phyloP scores from a whole-genome alignment of 1,284 basidiomycete species.

The Melampsora occidentalis region DNA sequence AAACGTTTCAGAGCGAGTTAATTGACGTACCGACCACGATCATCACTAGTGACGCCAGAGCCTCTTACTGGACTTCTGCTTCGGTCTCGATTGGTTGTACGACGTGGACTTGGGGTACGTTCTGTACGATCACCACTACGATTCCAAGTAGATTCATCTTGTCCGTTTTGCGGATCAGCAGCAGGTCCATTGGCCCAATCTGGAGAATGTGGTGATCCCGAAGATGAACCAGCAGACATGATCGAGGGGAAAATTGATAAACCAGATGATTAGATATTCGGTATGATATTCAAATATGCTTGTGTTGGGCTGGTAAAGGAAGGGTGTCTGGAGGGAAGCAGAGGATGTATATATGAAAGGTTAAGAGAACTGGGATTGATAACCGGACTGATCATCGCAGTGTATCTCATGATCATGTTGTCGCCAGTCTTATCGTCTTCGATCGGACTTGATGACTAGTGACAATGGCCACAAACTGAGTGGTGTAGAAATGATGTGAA shows the following conservation, averaged over 20 bases:
- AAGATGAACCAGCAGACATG: background rate
- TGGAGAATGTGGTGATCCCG: constrained; percentile 4
- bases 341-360: background rate
- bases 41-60: constrained; percentile 3
- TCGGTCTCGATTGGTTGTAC: constrained; percentile 12
- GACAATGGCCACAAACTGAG: no score
- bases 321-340: background rate
- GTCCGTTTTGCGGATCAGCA: constrained; percentile 9
- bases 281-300: background rate
- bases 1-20: background rate
- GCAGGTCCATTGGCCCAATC: constrained; percentile 44
- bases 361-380: background rate
- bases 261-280: background rate
- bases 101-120: constrained; percentile 21
- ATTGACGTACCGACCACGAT: constrained; percentile 36
- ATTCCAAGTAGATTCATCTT: background rate
- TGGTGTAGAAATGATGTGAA: no score
- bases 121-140: background rate
- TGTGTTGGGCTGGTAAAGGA: background rate
- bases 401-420: no score
- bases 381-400: no score
- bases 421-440: no score
- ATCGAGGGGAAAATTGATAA: background rate
- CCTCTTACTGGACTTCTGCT: constrained; percentile 30
- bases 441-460: no score